A percentile compares a stretch with the other conserved stretches of the same genome.
These are phyloP conservation scores for Carex cristatella DNA, from an alignment of 176 grass and related monocot genomes.

Conservation along the genomic window DNA sequence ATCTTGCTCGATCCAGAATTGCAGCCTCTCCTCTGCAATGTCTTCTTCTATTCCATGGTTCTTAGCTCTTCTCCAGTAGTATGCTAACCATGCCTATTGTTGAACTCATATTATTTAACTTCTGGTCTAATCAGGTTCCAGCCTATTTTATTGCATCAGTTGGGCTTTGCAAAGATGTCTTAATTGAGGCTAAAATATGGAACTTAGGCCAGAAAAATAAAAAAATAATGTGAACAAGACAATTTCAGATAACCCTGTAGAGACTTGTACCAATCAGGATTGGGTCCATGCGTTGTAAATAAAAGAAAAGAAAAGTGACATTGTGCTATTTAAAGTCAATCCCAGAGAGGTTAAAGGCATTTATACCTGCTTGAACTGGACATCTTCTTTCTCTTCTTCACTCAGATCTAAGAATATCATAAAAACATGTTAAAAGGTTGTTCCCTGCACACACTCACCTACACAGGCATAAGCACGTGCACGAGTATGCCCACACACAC, in stretches of 20 bases:
- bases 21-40: conserved; percentile 87
- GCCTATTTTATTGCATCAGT: background rate
- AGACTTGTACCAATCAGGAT: background rate
- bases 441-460: background rate
- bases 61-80: conserved; percentile 82
- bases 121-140: background rate
- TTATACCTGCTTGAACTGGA: conserved; percentile 87
- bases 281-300: background rate
- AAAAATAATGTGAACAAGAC: background rate
- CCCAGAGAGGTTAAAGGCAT: background rate
- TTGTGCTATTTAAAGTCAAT: background rate
- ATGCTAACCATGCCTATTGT: conserved; percentile 81
- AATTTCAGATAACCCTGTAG: background rate
- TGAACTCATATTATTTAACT: conserved; percentile 1
- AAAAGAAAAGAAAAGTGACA: background rate
- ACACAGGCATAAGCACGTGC: too few species aligned
- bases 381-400: conserved; percentile 66
- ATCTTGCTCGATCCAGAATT: conserved; percentile 90
- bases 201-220: background rate
- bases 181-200: background rate
- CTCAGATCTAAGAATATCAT: conserved; percentile 66
- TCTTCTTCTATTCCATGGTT: conserved; percentile 87
- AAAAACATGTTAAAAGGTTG: conserved; percentile 10
- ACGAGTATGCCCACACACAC: background rate
- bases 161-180: background rate